Base-by-base conservation (phyloP, 257 asterid species). In the Nicotiana noctiflora region DNA sequence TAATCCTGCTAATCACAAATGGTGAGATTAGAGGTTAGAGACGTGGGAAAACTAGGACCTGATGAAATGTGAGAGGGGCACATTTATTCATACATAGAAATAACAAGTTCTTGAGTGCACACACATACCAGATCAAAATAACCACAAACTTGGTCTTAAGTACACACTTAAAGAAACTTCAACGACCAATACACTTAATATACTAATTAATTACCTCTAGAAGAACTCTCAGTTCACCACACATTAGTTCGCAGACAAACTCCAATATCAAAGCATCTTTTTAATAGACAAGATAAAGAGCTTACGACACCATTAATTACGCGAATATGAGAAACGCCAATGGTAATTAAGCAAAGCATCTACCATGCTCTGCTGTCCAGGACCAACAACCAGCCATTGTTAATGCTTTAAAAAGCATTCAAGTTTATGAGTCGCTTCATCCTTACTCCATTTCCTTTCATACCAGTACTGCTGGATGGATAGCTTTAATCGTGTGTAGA, bases 331-430 rank as follows among this genome's bases (percentile, higher is more conserved):
- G 10, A 65, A 21, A 62, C 83, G 84, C 76, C 80, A 76, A 32
- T 18, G 46, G 68, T 64, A 55, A 75, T 53, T 13, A 81, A 64
- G 19, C 61, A 84, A 51, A 61, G 64, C 76, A 66, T 75, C 88
- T 79, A 84, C 81, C 83, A 65, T 83, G 84, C 81, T 51, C 37
- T 8, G 83, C 89, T 80, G 46, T 70, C 87, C 78, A 83, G 21
- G 79, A 75, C 77, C 81, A 85, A 63, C 84, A 76, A 67, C 31
- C 59, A 63, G 49, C 51, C 44, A 14, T 37, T 49, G 23, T 62
- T 23, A 19, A 74, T 68, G 70, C 66, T 75, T 63, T 7, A 81
- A 53, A 32, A 79, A 78, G 76, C 75, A 79, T 46, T 29, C 31
- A 15, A 56, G 82, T 80, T 32, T 18, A 55, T 15, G 56, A 65